Evolutionary conservation across 371 early-diverging fungal genomes (phyloP), one percentile per base, ranked within the genome.

Genomic region (Actinomucor elegans): DNA sequence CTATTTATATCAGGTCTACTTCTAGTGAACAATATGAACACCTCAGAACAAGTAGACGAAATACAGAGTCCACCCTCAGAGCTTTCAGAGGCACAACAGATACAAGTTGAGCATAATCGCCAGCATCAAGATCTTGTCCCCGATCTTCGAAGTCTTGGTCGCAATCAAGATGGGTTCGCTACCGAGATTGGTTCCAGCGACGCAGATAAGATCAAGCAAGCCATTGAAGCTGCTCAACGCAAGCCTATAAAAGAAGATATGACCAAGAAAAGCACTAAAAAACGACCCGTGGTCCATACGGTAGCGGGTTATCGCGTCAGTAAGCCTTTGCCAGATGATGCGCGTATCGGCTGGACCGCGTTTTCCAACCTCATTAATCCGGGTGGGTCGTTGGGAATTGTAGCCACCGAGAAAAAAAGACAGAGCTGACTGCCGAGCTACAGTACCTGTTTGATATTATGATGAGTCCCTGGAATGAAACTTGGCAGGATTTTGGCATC

Each of bases 401-500:
- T 12, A 23, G 68, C 68, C 0, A 44, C 51, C 0, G 61, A 59
- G 45, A 58, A 54, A 20, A 53, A 48, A 28, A 49, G 18, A 5
- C 21, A 44, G 18, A 42, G 14, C n/a, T 7, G 18, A 23, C 17
- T 23, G 26, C 36, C 40, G 20, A 40, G n/a, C n/a, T n/a, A n/a
- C n/a, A n/a, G n/a, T n/a, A n/a, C n/a, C n/a, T n/a, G n/a, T n/a
- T n/a, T n/a, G n/a, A n/a, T n/a, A n/a, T n/a, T n/a, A n/a, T 61
- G 17, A 18, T 55, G 40, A 23, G 37, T 23, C 37, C 27, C 4
- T 48, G 49, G 23, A 56, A 67, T 38, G 66, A 71, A 17, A 48
- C 60, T 43, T 77, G 73, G 78, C 58, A 59, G 29, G 70, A 72
- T 21, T 70, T 66, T 53, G 60, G 61, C 20, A 57, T 65, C 8